Percentiles rank a stretch among this genome's conserved stretches.
These are phyloP conservation scores for Galium porrigens DNA, from an alignment of 305 asterid species.

Conservation along the genomic window DNA sequence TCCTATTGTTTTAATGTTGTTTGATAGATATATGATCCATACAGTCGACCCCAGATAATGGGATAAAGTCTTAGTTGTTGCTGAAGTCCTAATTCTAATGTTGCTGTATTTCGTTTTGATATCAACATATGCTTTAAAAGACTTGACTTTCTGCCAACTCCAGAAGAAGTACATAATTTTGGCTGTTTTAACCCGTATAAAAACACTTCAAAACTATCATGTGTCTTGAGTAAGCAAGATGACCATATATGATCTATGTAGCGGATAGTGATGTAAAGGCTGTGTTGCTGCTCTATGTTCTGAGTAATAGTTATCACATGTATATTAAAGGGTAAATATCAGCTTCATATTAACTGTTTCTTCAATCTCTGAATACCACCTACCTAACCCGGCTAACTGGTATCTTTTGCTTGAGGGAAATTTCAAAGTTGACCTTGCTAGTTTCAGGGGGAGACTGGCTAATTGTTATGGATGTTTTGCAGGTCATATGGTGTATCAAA, in stretches of 20 bases:
- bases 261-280: neutral
- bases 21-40: neutral
- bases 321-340: neutral
- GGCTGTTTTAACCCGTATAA: neutral
- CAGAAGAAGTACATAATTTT: neutral
- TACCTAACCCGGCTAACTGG: too few relatives aligned
- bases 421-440: neutral
- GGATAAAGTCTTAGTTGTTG: neutral
- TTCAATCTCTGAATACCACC: neutral
- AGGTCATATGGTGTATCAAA: slow-evolving; percentile 60
- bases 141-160: neutral
- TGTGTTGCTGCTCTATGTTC: neutral
- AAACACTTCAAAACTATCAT: too few relatives aligned
- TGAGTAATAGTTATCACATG: neutral
- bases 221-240: too few relatives aligned
- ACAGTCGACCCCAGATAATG: neutral
- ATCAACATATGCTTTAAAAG: too few relatives aligned
- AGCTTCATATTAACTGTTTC: neutral
- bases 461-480: slow-evolving; percentile 11
- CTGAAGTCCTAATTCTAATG: neutral
- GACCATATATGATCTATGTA: too few relatives aligned
- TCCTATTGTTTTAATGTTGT: neutral
- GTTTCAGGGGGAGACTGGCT: neutral
- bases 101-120: neutral
- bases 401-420: neutral